Base-by-base conservation (phyloP, 2,329 filamentous ascomycete species). In the Lachnum nothofagi region DNA sequence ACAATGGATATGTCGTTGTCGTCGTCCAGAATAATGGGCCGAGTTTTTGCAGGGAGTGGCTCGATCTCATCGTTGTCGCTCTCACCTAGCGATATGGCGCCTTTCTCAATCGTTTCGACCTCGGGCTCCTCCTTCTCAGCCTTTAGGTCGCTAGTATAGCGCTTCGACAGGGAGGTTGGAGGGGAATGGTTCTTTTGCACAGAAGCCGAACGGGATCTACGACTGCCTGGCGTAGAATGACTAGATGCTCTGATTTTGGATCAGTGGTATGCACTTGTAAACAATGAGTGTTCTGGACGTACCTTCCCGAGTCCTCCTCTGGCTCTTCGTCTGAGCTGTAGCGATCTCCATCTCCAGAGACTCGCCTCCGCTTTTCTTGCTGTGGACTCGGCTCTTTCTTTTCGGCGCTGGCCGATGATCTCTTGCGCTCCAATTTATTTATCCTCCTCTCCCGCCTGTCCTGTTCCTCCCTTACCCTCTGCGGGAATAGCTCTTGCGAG, bases 401-500 rank as follows among this genome's bases (percentile, higher is more conserved):
- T 29, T 64, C 62, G 14, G 48, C 55, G 45, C 58, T 60, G 9
- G 27, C 46, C 14, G 60, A 57, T 7, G 57, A 57, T 27, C 60
- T 56, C 48, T 65, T 64, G 23, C 58, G 55, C 41, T 64, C 56
- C 9, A 54, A 20, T 35, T 56, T 59, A 4, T 45, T 44, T 7
- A 46, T 17, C 35, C 59, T 63, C 40, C 65, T 66, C 54, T 62
- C 60, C 48, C 57, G 66, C 57, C 60, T 68, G 56, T 59, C 60
- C 34, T 66, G 65, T 24, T 68, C 67, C 22, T 70, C 68, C 22
- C 67, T 68, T 27, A 75, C 54, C 29, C 72, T 70, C 50, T 73
- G 69, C 8, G 68, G 65, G 54, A 73, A 76, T 2, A 72, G 64
- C 42, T 74, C 70, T 49, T 69, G 67, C 27, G 70, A 70, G 44